phyloP scores from a whole-genome alignment of 495 filamentous ascomycete genomes.

The Penicillium paradoxum region DNA sequence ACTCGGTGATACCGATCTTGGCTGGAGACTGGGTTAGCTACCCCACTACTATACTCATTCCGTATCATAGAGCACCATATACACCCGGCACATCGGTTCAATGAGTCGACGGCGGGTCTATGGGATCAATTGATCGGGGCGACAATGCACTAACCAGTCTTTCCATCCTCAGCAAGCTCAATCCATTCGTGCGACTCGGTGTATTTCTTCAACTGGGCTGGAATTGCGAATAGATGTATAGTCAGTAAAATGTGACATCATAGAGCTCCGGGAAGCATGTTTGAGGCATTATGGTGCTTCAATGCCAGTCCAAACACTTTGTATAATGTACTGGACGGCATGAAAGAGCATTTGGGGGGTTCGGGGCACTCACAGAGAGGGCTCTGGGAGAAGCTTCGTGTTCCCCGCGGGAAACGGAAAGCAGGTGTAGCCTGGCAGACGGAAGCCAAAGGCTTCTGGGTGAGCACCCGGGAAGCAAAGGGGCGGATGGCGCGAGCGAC shows the following conservation, averaged over 20 bases:
- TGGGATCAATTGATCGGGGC: background rate
- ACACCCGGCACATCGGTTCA: background rate
- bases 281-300: background rate
- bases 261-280: slow-evolving; percentile 3
- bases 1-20: slow-evolving; percentile 82
- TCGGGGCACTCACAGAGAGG: slow-evolving; percentile 36
- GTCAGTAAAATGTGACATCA: slow-evolving; percentile 21
- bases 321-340: background rate
- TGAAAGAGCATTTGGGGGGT: slow-evolving; percentile 8
- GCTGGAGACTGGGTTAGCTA: slow-evolving; percentile 36
- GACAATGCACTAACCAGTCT: slow-evolving; percentile 30
- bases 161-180: slow-evolving; percentile 71
- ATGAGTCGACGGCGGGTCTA: background rate
- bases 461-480: slow-evolving; percentile 39
- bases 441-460: slow-evolving; percentile 39
- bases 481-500: slow-evolving; percentile 39
- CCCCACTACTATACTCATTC: background rate
- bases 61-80: background rate
- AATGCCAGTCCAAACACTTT: background rate
- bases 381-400: slow-evolving; percentile 46
- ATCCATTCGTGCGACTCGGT: slow-evolving; percentile 99
- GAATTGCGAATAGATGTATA: slow-evolving; percentile 12
- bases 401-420: slow-evolving; percentile 50
- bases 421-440: slow-evolving; percentile 37
- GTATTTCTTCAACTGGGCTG: slow-evolving; percentile 71